Conservation (phyloP, 176 grass and related monocot genomes). For the Rhipidocladum racemiflorum region DNA sequence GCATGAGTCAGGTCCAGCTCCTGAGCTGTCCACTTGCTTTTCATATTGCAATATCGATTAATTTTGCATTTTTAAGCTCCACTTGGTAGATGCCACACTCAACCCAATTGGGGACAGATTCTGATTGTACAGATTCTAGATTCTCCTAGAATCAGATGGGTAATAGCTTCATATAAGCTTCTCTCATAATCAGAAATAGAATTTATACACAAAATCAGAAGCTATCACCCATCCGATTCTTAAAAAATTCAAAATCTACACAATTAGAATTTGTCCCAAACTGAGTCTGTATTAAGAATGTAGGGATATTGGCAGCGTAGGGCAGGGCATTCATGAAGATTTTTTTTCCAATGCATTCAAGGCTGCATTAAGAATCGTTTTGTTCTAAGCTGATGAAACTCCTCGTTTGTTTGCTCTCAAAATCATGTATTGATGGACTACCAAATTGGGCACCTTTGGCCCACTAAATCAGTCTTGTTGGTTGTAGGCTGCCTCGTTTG, state of each 20-base stretch:
- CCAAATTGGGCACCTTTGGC: neutral
- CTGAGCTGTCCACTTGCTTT: slow-evolving; percentile 27
- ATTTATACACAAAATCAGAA: too few relatives aligned
- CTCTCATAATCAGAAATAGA: too few relatives aligned
- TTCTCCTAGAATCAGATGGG: too few relatives aligned
- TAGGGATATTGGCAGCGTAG: neutral
- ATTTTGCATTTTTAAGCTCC: neutral
- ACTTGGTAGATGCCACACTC: neutral
- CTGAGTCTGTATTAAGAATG: too few relatives aligned
- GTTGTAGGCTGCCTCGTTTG: neutral
- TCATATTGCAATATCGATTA: neutral
- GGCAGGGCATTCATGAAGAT: neutral
- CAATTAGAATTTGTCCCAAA: too few relatives aligned
- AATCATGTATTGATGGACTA: neutral
- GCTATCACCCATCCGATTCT: too few relatives aligned
- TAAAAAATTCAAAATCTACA: too few relatives aligned
- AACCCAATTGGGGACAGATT: too few relatives aligned
- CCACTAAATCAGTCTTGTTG: neutral
- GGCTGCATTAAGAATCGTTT: neutral
- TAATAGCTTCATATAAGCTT: too few relatives aligned
- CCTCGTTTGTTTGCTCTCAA: neutral
- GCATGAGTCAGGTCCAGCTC: slow-evolving; percentile 31
- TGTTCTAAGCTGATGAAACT: neutral
- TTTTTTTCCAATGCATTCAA: neutral
- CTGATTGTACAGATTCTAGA: too few relatives aligned